phyloP scores from a whole-genome alignment of 495 filamentous ascomycete genomes.

The Hypoxylon intermedium region DNA sequence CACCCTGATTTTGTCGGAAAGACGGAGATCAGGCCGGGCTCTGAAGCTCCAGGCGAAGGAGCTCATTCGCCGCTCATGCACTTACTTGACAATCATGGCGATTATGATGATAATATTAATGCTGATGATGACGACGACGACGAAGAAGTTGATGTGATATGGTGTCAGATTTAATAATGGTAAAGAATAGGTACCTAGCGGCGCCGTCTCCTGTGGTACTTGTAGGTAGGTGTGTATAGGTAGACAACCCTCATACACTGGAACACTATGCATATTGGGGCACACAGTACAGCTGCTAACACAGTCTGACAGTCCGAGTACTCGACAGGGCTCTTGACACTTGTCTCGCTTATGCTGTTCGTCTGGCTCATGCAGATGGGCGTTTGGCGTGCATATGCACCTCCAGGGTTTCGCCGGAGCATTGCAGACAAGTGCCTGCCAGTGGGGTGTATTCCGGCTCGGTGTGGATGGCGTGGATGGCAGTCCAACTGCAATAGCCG shows the following conservation, averaged over 20 bases:
- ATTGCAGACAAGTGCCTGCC: constrained; percentile 36
- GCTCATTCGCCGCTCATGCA: constrained; percentile 21
- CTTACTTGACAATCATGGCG: constrained; percentile 3
- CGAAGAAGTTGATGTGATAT: constrained; percentile 31
- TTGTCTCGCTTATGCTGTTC: constrained; percentile 43
- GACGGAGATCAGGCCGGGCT: constrained; percentile 39
- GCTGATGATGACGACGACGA: constrained; percentile 17
- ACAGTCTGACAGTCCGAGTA: constrained; percentile 20
- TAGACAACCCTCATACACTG: constrained; percentile 3
- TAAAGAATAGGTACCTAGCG: constrained; percentile 13
- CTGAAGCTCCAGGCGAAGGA: constrained; percentile 31
- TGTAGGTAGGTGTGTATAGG: constrained; percentile 1
- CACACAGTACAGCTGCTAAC: constrained; percentile 24
- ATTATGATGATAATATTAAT: constrained; percentile 12
- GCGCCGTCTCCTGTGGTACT: too few relatives aligned
- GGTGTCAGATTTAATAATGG: constrained; percentile 35
- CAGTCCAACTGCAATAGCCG: constrained; percentile 22
- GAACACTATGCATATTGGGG: constrained; percentile 11
- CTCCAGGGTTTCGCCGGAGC: constrained; percentile 32
- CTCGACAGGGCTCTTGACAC: constrained; percentile 41
- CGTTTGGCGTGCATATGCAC: constrained; percentile 39
- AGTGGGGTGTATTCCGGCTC: constrained; percentile 42
- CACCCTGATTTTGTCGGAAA: constrained; percentile 41
- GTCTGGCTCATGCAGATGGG: constrained; percentile 36
- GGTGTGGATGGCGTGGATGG: constrained; percentile 27